These are phyloP conservation scores for Penicillium glabrum DNA, from an alignment of 2,329 filamentous ascomycete species.

Conservation along the genomic window DNA sequence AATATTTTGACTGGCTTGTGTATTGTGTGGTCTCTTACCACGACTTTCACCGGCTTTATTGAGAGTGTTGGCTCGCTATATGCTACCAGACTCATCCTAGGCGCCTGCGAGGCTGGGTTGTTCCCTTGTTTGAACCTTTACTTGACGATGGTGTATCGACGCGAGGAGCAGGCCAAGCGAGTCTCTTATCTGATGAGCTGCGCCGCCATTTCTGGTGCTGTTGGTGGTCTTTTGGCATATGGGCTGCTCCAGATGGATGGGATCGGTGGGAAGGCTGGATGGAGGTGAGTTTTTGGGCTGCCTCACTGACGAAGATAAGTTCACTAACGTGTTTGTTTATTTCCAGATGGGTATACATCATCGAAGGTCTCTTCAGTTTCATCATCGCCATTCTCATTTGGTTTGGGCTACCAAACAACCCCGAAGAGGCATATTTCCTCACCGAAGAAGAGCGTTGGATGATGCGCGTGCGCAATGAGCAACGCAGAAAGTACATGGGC, in stretches of 20 bases:
- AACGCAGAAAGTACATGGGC: conserved; percentile 51
- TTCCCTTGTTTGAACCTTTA: conserved; percentile 44
- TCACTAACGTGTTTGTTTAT: not conserved
- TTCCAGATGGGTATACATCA: conserved; percentile 49
- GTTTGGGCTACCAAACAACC: conserved; percentile 51
- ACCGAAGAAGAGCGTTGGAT: conserved; percentile 50
- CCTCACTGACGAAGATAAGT: not conserved
- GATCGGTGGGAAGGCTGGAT: conserved; percentile 45
- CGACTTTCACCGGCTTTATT: conserved; percentile 51
- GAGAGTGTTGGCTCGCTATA: conserved; percentile 43
- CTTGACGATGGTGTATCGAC: conserved; percentile 42
- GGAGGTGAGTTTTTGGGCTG: conserved; percentile 40
- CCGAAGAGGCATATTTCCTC: conserved; percentile 51
- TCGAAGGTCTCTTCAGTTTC: conserved; percentile 51
- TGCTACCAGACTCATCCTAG: conserved; percentile 41
- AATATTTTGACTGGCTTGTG: conserved; percentile 41
- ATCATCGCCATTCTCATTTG: conserved; percentile 46
- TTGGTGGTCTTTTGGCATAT: conserved; percentile 43
- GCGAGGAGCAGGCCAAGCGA: conserved; percentile 43
- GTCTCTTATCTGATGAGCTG: conserved; percentile 44
- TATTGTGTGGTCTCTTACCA: conserved; percentile 51
- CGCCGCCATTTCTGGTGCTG: conserved; percentile 40
- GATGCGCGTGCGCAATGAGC: conserved; percentile 51
- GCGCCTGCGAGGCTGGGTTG: conserved; percentile 38
- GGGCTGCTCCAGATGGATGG: conserved; percentile 47